A percentile compares a stretch with the other conserved stretches of the same genome.
Evolutionary conservation across 768 basidiomycete species (phyloP).

Genomic region (Agrocybe praecox): DNA sequence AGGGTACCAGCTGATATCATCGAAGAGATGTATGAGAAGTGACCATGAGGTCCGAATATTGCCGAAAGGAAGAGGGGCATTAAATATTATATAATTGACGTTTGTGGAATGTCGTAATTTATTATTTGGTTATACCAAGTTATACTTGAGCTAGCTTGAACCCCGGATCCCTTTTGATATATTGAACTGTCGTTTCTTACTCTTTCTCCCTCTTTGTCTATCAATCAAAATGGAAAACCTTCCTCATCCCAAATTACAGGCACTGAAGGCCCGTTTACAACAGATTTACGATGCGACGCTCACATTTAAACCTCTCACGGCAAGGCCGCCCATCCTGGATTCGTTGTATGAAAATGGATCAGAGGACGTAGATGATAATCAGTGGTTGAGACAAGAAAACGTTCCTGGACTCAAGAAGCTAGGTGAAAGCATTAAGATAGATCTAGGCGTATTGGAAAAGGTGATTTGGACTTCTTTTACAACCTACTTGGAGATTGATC

Average conservation of each 20-base stretch:
- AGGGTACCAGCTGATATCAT: too few species aligned
- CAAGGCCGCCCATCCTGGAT: conserved; percentile 46
- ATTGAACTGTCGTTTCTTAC: too few species aligned
- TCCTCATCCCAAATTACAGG: conserved; percentile 34
- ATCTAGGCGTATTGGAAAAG: conserved; percentile 47
- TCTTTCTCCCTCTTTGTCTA: too few species aligned
- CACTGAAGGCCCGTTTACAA: conserved; percentile 27
- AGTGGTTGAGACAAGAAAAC: conserved; percentile 43
- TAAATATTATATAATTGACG: too few species aligned
- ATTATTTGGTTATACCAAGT: too few species aligned
- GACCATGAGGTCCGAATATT: too few species aligned
- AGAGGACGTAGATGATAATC: conserved; percentile 37
- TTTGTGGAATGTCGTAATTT: too few species aligned
- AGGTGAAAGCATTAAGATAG: conserved; percentile 45
- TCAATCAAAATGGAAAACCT: conserved; percentile 5
- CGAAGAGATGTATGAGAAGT: too few species aligned
- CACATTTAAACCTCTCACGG: conserved; percentile 38
- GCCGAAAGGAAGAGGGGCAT: too few species aligned
- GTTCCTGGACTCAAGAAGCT: conserved; percentile 50
- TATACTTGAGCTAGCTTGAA: too few species aligned
- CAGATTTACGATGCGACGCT: conserved; percentile 38
- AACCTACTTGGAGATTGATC: conserved; percentile 5
- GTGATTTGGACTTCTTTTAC: conserved; percentile 24
- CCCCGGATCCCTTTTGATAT: too few species aligned
- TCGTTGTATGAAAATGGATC: conserved; percentile 37